Evolutionary conservation across 495 filamentous ascomycete genomes (phyloP).

Genomic region (Xylaria cubensis): DNA sequence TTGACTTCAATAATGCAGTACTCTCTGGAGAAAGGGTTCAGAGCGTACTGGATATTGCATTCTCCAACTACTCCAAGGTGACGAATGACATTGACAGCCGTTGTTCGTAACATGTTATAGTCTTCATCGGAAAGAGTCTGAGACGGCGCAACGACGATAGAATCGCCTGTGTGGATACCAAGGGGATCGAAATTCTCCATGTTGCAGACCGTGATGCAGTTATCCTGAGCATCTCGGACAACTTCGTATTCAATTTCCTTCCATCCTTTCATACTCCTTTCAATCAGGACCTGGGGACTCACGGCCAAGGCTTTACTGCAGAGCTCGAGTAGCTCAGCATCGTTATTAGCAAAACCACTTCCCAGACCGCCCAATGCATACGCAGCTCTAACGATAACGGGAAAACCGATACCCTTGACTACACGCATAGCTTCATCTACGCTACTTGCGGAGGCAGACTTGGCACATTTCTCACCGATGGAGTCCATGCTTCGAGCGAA

Average conservation of each 20-base stretch:
- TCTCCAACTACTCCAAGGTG: slow-evolving; percentile 97
- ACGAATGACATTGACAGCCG: slow-evolving; percentile 97
- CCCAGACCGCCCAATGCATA: slow-evolving; percentile 96
- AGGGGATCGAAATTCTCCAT: slow-evolving; percentile 99
- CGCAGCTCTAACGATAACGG: slow-evolving; percentile 95
- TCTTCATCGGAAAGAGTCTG: slow-evolving; percentile 97
- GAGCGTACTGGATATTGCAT: slow-evolving; percentile 98
- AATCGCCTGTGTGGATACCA: slow-evolving; percentile 97
- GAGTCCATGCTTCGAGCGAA: slow-evolving; percentile 98
- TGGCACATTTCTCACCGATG: slow-evolving; percentile 96
- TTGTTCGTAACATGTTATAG: slow-evolving; percentile 98
- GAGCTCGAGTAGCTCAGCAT: slow-evolving; percentile 84
- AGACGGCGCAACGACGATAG: slow-evolving; percentile 96
- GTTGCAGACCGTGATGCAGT: slow-evolving; percentile 99
- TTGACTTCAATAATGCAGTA: slow-evolving; percentile 99
- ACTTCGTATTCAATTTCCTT: slow-evolving; percentile 99
- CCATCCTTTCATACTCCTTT: slow-evolving; percentile 99
- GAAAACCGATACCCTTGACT: slow-evolving; percentile 89
- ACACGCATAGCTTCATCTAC: slow-evolving; percentile 84
- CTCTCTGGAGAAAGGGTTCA: slow-evolving; percentile 95
- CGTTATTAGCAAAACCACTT: slow-evolving; percentile 93
- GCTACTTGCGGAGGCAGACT: slow-evolving; percentile 88
- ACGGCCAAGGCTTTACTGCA: slow-evolving; percentile 94
- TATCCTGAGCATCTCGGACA: slow-evolving; percentile 92
- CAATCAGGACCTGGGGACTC: slow-evolving; percentile 94